Evolutionary conservation across 169 alveolate species (phyloP).

Genomic region (Prorocentrum cordatum): DNA sequence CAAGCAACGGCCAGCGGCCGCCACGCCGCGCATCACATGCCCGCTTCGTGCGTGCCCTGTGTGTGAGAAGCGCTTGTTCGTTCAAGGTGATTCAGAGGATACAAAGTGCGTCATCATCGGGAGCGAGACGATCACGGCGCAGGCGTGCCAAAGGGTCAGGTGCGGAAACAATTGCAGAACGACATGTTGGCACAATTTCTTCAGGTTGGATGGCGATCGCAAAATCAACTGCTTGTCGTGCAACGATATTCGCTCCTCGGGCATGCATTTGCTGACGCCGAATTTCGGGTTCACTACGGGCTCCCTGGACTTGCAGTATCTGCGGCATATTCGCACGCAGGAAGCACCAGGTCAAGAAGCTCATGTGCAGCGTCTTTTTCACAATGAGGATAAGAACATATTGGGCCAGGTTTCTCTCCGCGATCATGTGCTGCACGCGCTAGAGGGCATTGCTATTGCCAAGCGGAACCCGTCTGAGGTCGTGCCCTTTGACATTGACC

Average conservation of each 20-base stretch:
- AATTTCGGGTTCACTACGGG: not conserved
- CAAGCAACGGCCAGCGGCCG: no score
- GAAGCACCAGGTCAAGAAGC: slow-evolving; percentile 1
- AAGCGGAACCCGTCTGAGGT: not conserved
- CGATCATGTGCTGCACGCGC: not conserved
- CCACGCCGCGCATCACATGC: no score
- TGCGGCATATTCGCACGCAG: not conserved
- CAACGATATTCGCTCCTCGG: not conserved
- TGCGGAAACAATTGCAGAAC: no score
- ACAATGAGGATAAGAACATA: not conserved
- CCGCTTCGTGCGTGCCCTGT: no score
- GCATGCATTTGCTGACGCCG: not conserved
- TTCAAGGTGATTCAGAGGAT: no score
- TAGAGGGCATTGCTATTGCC: not conserved
- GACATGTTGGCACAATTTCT: not conserved
- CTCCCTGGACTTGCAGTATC: not conserved
- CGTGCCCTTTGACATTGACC: not conserved
- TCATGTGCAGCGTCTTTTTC: not conserved
- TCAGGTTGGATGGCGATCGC: not conserved
- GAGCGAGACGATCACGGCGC: no score
- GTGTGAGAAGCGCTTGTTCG: no score
- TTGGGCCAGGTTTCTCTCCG: not conserved
- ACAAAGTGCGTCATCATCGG: no score
- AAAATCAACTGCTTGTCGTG: not conserved
- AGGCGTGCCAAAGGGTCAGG: no score